These are phyloP conservation scores for Claviceps sp. DNA, from an alignment of 2,329 filamentous ascomycete genomes.

Conservation along the genomic window DNA sequence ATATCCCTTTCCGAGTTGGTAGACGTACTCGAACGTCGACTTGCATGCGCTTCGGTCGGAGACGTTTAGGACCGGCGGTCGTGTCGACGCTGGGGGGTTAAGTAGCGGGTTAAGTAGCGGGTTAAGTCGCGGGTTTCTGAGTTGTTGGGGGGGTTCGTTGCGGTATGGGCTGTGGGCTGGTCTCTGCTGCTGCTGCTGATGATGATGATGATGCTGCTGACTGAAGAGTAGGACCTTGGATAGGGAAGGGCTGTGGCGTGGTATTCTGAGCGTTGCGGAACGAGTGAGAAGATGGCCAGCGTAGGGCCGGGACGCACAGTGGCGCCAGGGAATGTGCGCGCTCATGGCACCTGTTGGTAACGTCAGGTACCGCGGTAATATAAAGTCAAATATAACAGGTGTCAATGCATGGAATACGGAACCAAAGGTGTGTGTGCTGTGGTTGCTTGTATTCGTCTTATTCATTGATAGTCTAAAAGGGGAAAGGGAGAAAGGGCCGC, in stretches of 20 bases:
- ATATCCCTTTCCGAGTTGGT: slow-evolving; percentile 60
- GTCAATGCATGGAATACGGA: too few relatives aligned
- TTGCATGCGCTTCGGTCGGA: slow-evolving; percentile 35
- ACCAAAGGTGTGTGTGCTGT: too few relatives aligned
- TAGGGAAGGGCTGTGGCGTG: background rate
- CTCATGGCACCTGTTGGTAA: slow-evolving; percentile 14
- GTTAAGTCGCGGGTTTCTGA: background rate
- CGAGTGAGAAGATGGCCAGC: slow-evolving; percentile 7
- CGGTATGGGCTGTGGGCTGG: slow-evolving; percentile 11
- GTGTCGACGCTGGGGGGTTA: slow-evolving; percentile 62
- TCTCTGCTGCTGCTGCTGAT: slow-evolving; percentile 10
- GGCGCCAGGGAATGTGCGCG: slow-evolving; percentile 18
- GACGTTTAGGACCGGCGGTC: slow-evolving; percentile 54
- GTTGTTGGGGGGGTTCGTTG: slow-evolving; percentile 10
- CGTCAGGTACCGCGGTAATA: too few relatives aligned
- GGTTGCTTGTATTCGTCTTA: too few relatives aligned
- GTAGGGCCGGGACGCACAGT: slow-evolving; percentile 12
- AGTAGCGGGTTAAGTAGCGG: slow-evolving; percentile 26
- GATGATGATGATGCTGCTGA: slow-evolving; percentile 10
- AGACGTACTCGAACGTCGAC: slow-evolving; percentile 33
- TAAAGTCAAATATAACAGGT: too few relatives aligned
- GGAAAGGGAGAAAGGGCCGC: too few relatives aligned
- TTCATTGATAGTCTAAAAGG: too few relatives aligned
- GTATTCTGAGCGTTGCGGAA: slow-evolving; percentile 3
- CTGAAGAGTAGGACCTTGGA: background rate